Percentiles rank a stretch among this genome's conserved stretches.
phyloP scores from a whole-genome alignment of 116 monocot genomes.

The Dioscorea cayenensis region DNA sequence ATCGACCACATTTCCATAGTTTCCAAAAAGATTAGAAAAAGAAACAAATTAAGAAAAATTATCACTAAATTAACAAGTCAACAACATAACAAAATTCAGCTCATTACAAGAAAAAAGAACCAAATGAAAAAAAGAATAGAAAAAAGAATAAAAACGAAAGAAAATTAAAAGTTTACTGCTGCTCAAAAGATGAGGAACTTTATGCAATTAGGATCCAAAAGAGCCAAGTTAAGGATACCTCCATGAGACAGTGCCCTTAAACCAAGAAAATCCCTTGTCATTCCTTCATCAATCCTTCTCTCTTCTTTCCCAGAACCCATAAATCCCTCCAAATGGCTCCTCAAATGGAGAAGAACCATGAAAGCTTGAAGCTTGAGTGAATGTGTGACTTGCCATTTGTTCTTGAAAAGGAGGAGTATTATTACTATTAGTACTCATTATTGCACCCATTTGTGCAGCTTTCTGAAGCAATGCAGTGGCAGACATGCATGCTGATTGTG shows the following conservation, averaged over 20 bases:
- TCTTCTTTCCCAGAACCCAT: conserved; percentile 8
- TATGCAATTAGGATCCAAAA: conserved; percentile 32
- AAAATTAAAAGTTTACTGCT: too few relatives aligned
- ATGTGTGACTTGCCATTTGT: conserved; percentile 28
- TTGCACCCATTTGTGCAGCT: conserved; percentile 74
- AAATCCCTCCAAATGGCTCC: conserved; percentile 24
- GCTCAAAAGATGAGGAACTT: conserved; percentile 14
- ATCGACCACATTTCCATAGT: too few relatives aligned
- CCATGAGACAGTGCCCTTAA: conserved; percentile 44
- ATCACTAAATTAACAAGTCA: too few relatives aligned
- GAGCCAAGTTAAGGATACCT: conserved; percentile 37
- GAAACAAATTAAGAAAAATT: too few relatives aligned
- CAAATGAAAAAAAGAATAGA: too few relatives aligned
- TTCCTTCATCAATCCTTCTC: conserved; percentile 21
- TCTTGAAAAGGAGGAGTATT: conserved; percentile 4
- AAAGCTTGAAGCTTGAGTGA: conserved; percentile 13
- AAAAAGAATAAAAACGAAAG: too few relatives aligned
- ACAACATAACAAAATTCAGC: too few relatives aligned
- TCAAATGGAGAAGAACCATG: conserved; percentile 12
- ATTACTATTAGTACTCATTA: conserved; percentile 18
- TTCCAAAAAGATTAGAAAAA: too few relatives aligned
- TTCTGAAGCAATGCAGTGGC: conserved; percentile 85
- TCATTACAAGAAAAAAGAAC: too few relatives aligned
- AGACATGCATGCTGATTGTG: conserved; percentile 53
- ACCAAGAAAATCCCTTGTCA: conserved; percentile 76